These are phyloP conservation scores for Eucalyptus brandiana DNA, from an alignment of 345 rosid genomes.

Conservation along the genomic window DNA sequence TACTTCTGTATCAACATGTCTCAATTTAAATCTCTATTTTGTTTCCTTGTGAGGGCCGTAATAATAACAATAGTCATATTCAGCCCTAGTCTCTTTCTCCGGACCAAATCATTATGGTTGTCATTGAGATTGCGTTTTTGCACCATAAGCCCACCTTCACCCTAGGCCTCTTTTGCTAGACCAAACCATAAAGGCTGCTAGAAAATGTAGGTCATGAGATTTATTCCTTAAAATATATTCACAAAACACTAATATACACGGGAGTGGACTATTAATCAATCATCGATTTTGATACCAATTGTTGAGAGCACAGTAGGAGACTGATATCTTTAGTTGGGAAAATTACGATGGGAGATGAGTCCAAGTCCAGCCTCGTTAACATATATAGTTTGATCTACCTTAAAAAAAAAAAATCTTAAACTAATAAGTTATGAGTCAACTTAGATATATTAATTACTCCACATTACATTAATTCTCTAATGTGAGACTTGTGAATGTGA, in stretches of 20 bases:
- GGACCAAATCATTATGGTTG: neutral
- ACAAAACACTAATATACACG: neutral
- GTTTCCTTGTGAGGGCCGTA: neutral
- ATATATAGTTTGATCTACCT: fast-evolving
- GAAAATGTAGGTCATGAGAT: neutral
- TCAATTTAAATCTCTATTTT: neutral
- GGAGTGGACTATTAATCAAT: neutral
- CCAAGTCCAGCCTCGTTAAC: fast-evolving
- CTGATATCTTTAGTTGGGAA: fast-evolving
- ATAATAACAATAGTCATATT: neutral
- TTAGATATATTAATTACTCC: neutral
- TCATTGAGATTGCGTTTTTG: fast-evolving
- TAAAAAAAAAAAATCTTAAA: neutral
- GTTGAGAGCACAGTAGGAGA: fast-evolving
- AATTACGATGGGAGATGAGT: too few relatives aligned
- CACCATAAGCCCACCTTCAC: neutral
- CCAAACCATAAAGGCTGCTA: neutral
- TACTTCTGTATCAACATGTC: neutral
- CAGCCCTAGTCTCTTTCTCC: neutral
- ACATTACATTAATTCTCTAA: neutral
- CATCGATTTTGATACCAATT: neutral
- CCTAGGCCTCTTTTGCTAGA: fast-evolving
- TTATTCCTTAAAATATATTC: neutral
- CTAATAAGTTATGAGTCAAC: neutral
- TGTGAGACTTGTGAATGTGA: neutral